Evolutionary conservation across 495 filamentous ascomycete genomes (phyloP), one percentile per base, ranked within the genome.

Genomic region (Jackrogersella minutella): DNA sequence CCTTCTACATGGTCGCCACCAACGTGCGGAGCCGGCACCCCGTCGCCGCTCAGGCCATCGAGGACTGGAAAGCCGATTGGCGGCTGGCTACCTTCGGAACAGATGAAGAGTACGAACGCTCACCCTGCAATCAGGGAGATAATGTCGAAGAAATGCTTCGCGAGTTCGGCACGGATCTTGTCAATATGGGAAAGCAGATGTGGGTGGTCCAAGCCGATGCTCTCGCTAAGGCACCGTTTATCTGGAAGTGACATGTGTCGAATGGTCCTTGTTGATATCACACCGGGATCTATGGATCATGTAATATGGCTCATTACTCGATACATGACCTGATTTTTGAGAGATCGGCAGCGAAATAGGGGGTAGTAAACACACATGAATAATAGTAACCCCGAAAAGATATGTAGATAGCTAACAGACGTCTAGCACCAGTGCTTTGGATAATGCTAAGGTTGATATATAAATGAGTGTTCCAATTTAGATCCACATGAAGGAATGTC

Each of bases 1-100:
- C 84, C 0, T 88, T 86, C 66, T 88, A 88, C 64, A 61, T 88
- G 65, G 61, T 89, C 31, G 84, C 84, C 0, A 81, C 70, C 16
- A 67, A 82, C 17, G 73, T 89, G 13, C 69, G 76, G 19, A 73
- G 73, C 2, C 39, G 71, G 13, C 41, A 57, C 51, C 14, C 64
- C 10, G 72, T 73, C 5, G 85, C 82, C 0, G 16, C 61, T 4
- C 36, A 51, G 0, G 79, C 80, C 1, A 64, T 88, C 5, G 40
- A 61, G 8, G 47, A 33, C 14, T 84, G 82, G 79, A 84, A 81
- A 58, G 51, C 39, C 16, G 22, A 46, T 5, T 88, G 85, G 85
- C 73, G 68, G 26, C 14, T 61, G 17, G 77, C 79, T 5, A 86
- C 82, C 0, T 84, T 87, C 59, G 76, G 72, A 0, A 64, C 68